Base-by-base conservation (phyloP, 208 protist genomes). In the Crithidia mellificae region DNA sequence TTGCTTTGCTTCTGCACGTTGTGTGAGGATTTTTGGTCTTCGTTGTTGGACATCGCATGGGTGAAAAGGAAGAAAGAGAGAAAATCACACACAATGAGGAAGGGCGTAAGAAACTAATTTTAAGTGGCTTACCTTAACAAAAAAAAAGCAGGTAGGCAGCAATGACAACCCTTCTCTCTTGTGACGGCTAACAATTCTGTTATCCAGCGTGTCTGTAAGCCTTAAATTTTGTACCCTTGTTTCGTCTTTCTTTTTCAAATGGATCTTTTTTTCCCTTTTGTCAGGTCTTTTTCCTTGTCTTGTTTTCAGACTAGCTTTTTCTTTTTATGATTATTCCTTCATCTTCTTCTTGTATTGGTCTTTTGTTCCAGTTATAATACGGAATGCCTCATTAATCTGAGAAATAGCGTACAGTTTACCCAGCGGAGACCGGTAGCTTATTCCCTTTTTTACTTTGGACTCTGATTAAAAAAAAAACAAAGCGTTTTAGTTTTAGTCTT, bases 251-350 rank as follows among this genome's bases (percentile, higher is more conserved):
- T 20, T 4, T 20, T 20, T 20, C 8, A 46, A 46, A 46, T 46
- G 41, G 41, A 46, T 38, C 34, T 53, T 49, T 63, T 27, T 61
- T 63, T 47, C 19, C 22, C 6, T 57, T 39, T 30, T 65, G 15
- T 27, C 49, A 44, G 25, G 7, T 30, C 44, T 52, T 5, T 32
- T 50, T 51, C 38, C 17, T 27, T 24, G 22, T 55, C 4, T 22
- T 55, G 3, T 55, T 32, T 51, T 51, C 15, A 17, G 5, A 29
- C 3, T 14, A 22, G 2, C 6, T 27, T 51, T 51, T 51, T 14
- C 22, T 46, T 46, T 46, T 46, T n/a, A 46, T 15, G 8, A 46
- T 46, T 46, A 6, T 15, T 46, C n/a, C 41, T 51, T 51, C 27
- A 29, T 8, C 14, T 14, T 9, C 46, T 51, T n/a, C 27, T 27